Percentiles rank a stretch among this genome's conserved stretches.
Evolutionary conservation across 2,329 filamentous ascomycete genomes (phyloP).

Genomic region (Emergomyces pasteurianus): DNA sequence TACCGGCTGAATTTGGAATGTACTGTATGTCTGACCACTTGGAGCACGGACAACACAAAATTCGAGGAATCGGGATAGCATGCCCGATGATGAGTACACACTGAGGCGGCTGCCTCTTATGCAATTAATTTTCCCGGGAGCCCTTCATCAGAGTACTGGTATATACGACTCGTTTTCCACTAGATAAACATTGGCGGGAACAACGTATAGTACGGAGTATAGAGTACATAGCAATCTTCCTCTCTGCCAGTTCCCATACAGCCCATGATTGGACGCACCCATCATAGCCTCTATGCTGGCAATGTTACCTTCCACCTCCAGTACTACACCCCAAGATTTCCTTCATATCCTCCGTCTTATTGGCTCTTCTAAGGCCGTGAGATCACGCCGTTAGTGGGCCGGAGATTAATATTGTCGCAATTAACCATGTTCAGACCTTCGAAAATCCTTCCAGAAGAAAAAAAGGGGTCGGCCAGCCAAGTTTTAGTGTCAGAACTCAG

Average conservation of each 20-base stretch:
- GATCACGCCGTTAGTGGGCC: background rate
- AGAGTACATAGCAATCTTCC: too few relatives aligned
- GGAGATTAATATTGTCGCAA: background rate
- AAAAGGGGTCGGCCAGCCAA: background rate
- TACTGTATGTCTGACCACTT: background rate
- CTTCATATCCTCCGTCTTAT: background rate
- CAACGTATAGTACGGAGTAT: too few relatives aligned
- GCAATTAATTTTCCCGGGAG: background rate
- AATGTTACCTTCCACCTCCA: background rate
- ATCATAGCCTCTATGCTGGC: background rate
- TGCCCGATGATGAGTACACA: background rate
- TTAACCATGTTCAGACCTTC: background rate
- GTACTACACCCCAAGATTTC: background rate
- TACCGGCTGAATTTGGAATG: background rate
- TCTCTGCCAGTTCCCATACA: background rate
- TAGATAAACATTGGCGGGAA: background rate
- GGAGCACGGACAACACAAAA: background rate
- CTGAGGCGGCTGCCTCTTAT: background rate
- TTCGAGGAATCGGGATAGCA: background rate
- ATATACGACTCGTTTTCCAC: background rate
- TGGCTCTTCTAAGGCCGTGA: background rate
- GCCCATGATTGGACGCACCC: background rate
- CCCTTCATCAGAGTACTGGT: background rate
- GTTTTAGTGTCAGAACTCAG: background rate
- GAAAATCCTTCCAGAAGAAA: conserved; percentile 1